These are phyloP conservation scores for Backusella australiensis DNA, from an alignment of 192 early-diverging fungal genomes.

Conservation along the genomic window DNA sequence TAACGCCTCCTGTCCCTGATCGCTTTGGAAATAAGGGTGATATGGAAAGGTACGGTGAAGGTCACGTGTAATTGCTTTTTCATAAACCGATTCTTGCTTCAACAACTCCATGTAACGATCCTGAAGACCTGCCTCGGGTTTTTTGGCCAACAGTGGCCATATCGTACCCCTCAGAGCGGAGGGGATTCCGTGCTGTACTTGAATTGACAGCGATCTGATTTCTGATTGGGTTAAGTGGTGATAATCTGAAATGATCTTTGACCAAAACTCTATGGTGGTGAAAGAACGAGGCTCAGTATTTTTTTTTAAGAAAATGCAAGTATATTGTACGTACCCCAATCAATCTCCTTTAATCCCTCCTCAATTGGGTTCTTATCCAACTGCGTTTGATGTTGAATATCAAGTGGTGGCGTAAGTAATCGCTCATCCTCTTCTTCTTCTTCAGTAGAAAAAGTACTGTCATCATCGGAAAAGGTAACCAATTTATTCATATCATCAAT, in stretches of 20 bases:
- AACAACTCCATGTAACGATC: conserved; percentile 71
- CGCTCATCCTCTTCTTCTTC: conserved; percentile 11
- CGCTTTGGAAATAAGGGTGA: conserved; percentile 79
- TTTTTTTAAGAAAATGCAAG: conserved; percentile 42
- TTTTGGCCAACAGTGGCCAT: conserved; percentile 89
- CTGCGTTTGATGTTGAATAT: conserved; percentile 4
- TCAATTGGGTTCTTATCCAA: conserved; percentile 1
- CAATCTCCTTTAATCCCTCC: conserved; percentile 47
- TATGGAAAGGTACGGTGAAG: conserved; percentile 90
- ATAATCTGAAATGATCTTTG: conserved; percentile 85
- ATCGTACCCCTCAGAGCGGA: conserved; percentile 86
- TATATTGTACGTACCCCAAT: conserved; percentile 71
- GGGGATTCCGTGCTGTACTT: conserved; percentile 88
- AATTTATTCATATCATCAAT: background rate
- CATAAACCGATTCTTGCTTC: conserved; percentile 61
- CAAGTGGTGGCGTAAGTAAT: conserved; percentile 10
- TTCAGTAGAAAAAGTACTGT: conserved; percentile 9
- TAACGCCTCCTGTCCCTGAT: conserved; percentile 78
- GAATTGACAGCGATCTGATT: conserved; percentile 69
- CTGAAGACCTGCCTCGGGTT: conserved; percentile 76
- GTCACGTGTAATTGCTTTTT: conserved; percentile 91
- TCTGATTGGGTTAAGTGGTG: conserved; percentile 72
- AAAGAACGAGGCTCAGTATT: background rate
- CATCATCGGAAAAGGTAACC: conserved; percentile 6
- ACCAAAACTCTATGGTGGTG: conserved; percentile 80